Evolutionary conservation across 202 grass and related monocot species (phyloP), one percentile per base, ranked within the genome.

Genomic region (Cymbopogon flexuosus): DNA sequence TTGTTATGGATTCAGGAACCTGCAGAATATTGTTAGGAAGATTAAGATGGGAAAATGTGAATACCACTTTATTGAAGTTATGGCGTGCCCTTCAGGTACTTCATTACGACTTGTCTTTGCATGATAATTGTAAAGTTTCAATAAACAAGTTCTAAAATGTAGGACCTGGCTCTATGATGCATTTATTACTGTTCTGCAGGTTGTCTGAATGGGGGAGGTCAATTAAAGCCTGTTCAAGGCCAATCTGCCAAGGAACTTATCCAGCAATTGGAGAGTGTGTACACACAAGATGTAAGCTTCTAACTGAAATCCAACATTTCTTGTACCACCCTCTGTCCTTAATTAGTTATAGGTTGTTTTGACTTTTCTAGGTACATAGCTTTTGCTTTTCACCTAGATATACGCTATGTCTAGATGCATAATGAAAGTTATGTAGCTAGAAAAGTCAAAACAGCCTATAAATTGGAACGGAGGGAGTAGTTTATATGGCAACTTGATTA

Each of bases 81-180:
- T 98, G 95, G 95, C 95, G n/a, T 98, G 95, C 42, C 95, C 95
- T 80, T 91, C 95, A 93, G 95, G 95, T 98, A 94, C 34, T 61
- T 24, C n/a, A 56, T 33, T 78, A n/a, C 68, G 43, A 52, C 6
- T 70, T 35, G 67, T 37, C 62, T 34, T 62, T 21, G 14, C 36
- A 58, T 34, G 30, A 8, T 29, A 18, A 15, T 78, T 72, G 16
- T 27, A 75, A 12, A 35, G 79, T 70, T 37, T 8, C n/a, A 69
- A 11, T 83, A 61, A 59, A 37, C 37, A 13, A 37, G 23, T 81
- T 42, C 45, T 72, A 30, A 23, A 30, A 33, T 61, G 5, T 83
- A 68, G 39, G 43, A 85, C 76, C 51, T 65, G 24, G 61, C 23
- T 77, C 29, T 61, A 73, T 58, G 21, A 70, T 52, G 24, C 39